Percentiles rank a stretch among this genome's conserved stretches.
Conservation (phyloP, 2,329 filamentous ascomycete species). For the Juglanconis oblonga region DNA sequence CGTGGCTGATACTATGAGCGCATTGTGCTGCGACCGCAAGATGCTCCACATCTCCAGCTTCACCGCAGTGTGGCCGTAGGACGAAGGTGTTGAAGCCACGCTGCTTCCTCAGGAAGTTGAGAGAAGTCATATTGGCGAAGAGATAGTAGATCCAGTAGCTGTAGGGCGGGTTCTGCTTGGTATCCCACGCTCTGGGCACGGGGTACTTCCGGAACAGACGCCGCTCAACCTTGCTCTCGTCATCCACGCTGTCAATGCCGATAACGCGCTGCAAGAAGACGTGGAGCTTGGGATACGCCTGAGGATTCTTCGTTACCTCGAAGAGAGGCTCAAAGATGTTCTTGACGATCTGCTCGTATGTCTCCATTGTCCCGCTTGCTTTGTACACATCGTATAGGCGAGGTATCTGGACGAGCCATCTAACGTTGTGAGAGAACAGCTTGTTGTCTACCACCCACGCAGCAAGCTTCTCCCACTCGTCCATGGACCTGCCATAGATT, state of each 20-base stretch:
- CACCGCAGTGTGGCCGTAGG: constrained; percentile 89
- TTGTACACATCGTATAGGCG: constrained; percentile 96
- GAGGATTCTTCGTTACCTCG: constrained; percentile 85
- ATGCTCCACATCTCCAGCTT: constrained; percentile 96
- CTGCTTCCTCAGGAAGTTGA: constrained; percentile 88
- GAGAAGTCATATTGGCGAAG: constrained; percentile 87
- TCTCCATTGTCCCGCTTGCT: constrained; percentile 78
- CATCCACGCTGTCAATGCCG: constrained; percentile 95
- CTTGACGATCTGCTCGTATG: constrained; percentile 83
- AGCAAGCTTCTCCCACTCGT: constrained; percentile 97
- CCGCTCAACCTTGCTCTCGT: constrained; percentile 94
- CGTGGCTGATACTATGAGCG: constrained; percentile 96
- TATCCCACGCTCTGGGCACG: constrained; percentile 81
- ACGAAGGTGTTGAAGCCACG: constrained; percentile 96
- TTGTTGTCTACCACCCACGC: constrained; percentile 98
- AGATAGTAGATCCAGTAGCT: constrained; percentile 99
- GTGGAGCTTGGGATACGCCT: constrained; percentile 86
- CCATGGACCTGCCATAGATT: constrained; percentile 85
- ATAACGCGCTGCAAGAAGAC: constrained; percentile 93
- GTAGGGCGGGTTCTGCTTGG: constrained; percentile 94
- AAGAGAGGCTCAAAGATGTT: constrained; percentile 95
- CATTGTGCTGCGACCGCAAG: constrained; percentile 86
- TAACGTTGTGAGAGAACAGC: constrained; percentile 93
- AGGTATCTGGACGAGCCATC: constrained; percentile 94
- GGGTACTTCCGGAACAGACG: constrained; percentile 96